Conservation (phyloP, 192 early-diverging fungal species). For the Spizellomyces punctatus region DNA sequence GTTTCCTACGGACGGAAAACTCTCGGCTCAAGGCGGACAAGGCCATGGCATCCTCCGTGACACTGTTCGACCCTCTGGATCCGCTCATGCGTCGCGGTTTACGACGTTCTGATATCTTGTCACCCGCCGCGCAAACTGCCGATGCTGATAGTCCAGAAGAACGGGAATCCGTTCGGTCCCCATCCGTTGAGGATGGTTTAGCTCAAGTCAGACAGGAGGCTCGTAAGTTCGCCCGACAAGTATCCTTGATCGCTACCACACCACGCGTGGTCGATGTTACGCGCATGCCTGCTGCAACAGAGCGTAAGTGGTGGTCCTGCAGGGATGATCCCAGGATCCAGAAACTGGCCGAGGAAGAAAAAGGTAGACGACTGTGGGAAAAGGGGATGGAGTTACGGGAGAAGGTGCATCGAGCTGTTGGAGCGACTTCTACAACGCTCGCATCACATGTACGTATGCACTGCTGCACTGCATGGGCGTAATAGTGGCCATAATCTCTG, state of each 20-base stretch:
- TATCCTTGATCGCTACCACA: background rate
- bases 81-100: conserved; percentile 40
- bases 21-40: conserved; percentile 71
- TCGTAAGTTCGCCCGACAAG: background rate
- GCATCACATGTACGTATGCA: background rate
- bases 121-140: background rate
- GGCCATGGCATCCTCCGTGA: conserved; percentile 35
- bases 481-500: background rate
- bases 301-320: conserved; percentile 10
- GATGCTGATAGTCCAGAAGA: background rate
- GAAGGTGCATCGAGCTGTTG: background rate
- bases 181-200: background rate
- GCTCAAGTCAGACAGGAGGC: background rate
- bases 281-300: background rate
- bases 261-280: conserved; percentile 23
- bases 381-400: background rate
- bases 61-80: conserved; percentile 38
- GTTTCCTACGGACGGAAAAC: conserved; percentile 81
- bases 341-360: conserved; percentile 5
- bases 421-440: background rate
- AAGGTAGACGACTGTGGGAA: background rate
- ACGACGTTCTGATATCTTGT: background rate
- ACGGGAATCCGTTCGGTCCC: background rate
- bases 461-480: background rate
- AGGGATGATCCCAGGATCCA: conserved; percentile 16